Conservation (phyloP, 169 alveolate genomes). For the Theileria luwenshuni region DNA sequence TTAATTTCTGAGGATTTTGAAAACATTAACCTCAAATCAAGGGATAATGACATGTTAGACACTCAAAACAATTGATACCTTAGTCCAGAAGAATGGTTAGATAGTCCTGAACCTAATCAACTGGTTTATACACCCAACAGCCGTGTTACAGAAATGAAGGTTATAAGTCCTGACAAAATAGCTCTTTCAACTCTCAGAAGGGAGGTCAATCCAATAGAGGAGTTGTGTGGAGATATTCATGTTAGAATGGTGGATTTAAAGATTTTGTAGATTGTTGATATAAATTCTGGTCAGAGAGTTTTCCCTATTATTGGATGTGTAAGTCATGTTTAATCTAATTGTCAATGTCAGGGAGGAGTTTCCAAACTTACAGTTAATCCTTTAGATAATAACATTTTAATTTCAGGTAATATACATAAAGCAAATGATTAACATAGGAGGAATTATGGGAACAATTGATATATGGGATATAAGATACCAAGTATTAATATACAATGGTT, state of each 20-base stretch:
- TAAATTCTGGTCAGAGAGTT: not conserved
- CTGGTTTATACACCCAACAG: not conserved
- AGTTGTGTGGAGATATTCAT: not conserved
- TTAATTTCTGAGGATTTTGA: too few species aligned
- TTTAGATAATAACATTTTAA: not conserved
- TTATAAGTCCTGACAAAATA: not conserved
- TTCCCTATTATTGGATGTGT: conserved; percentile 1
- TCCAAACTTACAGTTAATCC: not conserved
- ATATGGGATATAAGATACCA: conserved; percentile 11
- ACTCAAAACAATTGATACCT: too few species aligned
- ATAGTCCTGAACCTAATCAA: too few species aligned
- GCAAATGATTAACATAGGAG: conserved; percentile 1
- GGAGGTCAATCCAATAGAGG: not conserved
- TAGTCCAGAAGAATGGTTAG: too few species aligned
- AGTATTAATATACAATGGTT: not conserved
- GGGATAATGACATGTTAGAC: too few species aligned
- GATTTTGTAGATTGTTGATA: not conserved
- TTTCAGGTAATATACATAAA: not conserved
- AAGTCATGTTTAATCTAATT: not conserved
- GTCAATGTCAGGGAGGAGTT: not conserved
- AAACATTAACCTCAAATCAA: too few species aligned
- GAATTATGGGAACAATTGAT: conserved; percentile 1
- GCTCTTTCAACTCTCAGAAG: not conserved
- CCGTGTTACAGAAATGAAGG: not conserved
- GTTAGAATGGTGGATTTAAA: not conserved